Evolutionary conservation across 148 eudicot genomes (phyloP), one percentile per base, ranked within the genome.

Genomic region (Silene conica): DNA sequence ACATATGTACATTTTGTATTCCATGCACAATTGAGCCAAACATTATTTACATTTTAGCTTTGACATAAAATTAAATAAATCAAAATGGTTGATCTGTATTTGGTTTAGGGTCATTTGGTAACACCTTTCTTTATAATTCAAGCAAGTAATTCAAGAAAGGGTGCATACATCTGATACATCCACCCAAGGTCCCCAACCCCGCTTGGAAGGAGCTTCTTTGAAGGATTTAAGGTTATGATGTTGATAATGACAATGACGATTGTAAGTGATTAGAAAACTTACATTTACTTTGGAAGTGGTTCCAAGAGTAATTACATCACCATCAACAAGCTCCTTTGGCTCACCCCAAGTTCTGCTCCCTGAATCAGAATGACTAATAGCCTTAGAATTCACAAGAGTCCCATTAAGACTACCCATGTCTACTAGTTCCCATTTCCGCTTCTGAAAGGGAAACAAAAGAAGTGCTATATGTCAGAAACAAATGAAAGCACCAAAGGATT

Each of bases 381-480:
- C 81, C 76, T 75, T 82, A 41, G 92, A 85, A 82, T 95, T 95
- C 68, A 92, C 71, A 11, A 90, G 86, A 41, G 98, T 95, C 72
- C 98, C 98, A 78, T 95, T 95, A 64, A 95, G 86, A 86, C 98
- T 95, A 60, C 98, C 98, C 93, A 95, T 83, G 83, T 95, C 98
- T 58, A 92, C 92, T 75, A 95, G 84, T 84, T 95, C 98, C 98
- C 98, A 95, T 77, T 88, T 95, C 69, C 81, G 73, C 70, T 87
- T 95, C 98, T 95, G 85, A 78, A 82, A 79, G 50, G 71, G 2
- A 31, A 78, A 63, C 23, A 57, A 76, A 63, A 48, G 26, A 46
- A 12, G 64, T 48, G 55, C 28, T 4, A n/a, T 23, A n/a, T 31
- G 58, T 73, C 60, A 76, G 65, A 71, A 78, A 65, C 22, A 19